Conservation (phyloP, 1,284 basidiomycete species). For the Pascua sp. region DNA sequence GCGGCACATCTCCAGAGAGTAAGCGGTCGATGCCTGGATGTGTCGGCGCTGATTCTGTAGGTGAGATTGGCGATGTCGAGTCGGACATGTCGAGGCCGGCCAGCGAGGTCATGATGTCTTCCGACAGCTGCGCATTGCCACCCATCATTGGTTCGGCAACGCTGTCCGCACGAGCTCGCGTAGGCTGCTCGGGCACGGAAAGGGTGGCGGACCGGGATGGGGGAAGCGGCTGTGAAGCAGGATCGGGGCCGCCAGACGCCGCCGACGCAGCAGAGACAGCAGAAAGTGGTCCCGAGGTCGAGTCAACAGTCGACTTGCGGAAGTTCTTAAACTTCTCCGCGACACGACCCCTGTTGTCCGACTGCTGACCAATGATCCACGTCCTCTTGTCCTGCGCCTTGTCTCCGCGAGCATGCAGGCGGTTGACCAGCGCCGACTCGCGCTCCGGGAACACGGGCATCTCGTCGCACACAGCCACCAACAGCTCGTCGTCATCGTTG, state of each 20-base stretch:
- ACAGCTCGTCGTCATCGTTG: slow-evolving; percentile 80
- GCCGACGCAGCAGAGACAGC: no score
- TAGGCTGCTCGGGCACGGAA: background rate
- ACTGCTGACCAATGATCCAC: slow-evolving; percentile 92
- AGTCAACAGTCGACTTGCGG: slow-evolving; percentile 47
- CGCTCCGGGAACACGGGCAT: slow-evolving; percentile 98
- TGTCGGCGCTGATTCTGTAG: slow-evolving; percentile 5
- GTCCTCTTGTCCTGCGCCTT: slow-evolving; percentile 90
- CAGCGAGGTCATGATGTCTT: slow-evolving; percentile 70
- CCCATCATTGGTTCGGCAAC: slow-evolving; percentile 42
- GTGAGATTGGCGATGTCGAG: slow-evolving; percentile 3
- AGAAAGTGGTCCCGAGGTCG: slow-evolving; percentile 22
- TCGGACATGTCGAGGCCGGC: slow-evolving; percentile 72
- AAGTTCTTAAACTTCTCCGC: slow-evolving; percentile 57
- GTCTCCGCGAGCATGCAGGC: slow-evolving; percentile 81
- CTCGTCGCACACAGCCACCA: slow-evolving; percentile 95
- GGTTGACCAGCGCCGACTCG: slow-evolving; percentile 79
- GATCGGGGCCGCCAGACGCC: background rate
- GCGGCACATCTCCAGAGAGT: slow-evolving; percentile 1
- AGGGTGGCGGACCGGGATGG: slow-evolving; percentile 2
- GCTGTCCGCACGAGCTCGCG: no score
- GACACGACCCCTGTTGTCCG: slow-evolving; percentile 74
- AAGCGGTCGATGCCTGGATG: slow-evolving; percentile 2
- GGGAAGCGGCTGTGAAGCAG: slow-evolving; percentile 4
- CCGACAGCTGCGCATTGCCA: slow-evolving; percentile 34